Evolutionary conservation across 768 basidiomycete species (phyloP).

Genomic region (Paxillus ammoniavirescens): DNA sequence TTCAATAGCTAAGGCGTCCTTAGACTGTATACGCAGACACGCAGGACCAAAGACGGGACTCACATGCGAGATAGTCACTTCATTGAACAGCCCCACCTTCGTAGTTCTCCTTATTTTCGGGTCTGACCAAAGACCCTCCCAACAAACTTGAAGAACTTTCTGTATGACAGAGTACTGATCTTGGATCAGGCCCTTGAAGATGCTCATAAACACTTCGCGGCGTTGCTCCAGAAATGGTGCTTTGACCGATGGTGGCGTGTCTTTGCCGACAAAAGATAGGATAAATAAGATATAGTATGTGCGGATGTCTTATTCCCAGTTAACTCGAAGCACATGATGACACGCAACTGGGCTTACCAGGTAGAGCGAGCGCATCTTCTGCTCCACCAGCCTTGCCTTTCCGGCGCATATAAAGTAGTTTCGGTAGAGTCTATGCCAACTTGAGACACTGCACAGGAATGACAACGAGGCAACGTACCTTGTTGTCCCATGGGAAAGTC

Average conservation of each 20-base stretch:
- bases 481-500: conserved; percentile 75
- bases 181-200: conserved; percentile 72
- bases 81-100: conserved; percentile 72
- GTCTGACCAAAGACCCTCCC: conserved; percentile 78
- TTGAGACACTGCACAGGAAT: background rate
- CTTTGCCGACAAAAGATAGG: conserved; percentile 63
- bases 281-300: conserved; percentile 73
- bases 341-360: conserved; percentile 43
- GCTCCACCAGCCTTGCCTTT: conserved; percentile 44
- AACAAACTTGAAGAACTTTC: conserved; percentile 68
- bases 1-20: conserved; percentile 54
- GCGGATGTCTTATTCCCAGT: conserved; percentile 60
- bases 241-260: conserved; percentile 53
- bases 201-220: conserved; percentile 55
- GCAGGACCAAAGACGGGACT: conserved; percentile 10
- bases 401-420: conserved; percentile 68
- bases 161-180: conserved; percentile 63
- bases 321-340: background rate
- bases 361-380: conserved; percentile 45
- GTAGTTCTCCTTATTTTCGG: conserved; percentile 65
- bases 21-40: background rate
- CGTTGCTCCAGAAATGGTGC: conserved; percentile 68
- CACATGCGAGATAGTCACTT: conserved; percentile 64
- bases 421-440: conserved; percentile 53
- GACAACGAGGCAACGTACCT: conserved; percentile 40